Percentiles rank a stretch among this genome's conserved stretches.
Conservation (phyloP, 208 protist species). For the Leptomonas seymouri region DNA sequence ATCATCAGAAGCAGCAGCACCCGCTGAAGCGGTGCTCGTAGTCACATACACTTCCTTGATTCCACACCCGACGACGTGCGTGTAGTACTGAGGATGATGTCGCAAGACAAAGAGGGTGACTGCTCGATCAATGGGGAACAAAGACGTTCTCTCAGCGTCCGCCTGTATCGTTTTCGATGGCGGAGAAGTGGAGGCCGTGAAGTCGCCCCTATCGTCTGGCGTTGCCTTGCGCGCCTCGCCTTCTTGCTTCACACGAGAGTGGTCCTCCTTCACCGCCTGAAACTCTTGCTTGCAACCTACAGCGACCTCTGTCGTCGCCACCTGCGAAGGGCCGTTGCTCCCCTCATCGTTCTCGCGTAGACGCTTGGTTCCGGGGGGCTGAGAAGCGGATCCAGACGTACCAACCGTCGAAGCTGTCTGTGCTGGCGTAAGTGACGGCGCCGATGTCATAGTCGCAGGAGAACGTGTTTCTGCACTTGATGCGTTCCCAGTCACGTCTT, state of each 20-base stretch:
- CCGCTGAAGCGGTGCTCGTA: neutral
- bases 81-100: slow-evolving; percentile 74
- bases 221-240: neutral
- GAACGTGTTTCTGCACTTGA: neutral
- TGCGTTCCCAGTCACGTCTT: neutral
- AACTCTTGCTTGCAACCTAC: too few species aligned
- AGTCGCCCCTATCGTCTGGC: neutral
- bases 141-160: slow-evolving; percentile 27
- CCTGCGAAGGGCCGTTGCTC: neutral
- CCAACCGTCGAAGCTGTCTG: neutral
- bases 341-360: neutral
- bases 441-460: neutral
- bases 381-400: neutral
- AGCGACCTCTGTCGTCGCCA: neutral
- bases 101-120: slow-evolving; percentile 56
- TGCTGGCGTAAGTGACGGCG: neutral
- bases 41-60: slow-evolving; percentile 60
- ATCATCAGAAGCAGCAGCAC: neutral
- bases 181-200: neutral
- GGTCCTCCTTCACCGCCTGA: neutral
- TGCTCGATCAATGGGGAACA: slow-evolving; percentile 55
- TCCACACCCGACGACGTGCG: slow-evolving; percentile 56
- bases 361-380: neutral
- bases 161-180: neutral
- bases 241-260: neutral